Evolutionary conservation across 129 eudicot species (phyloP).

Genomic region (carrot (Daucus carota)): DNA sequence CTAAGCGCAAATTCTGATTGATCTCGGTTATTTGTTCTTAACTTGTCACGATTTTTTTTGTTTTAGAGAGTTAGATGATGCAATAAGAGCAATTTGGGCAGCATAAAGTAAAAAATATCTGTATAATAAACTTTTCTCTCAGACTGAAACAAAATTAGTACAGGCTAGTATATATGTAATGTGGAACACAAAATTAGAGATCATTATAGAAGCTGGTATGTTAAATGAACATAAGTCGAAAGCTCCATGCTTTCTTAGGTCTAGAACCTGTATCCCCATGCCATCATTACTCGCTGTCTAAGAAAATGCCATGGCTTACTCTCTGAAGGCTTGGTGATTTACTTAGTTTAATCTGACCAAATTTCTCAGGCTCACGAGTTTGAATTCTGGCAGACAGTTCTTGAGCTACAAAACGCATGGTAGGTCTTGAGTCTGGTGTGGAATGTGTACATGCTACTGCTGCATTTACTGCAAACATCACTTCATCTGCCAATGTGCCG

Average conservation of each 20-base stretch:
- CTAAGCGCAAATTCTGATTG: no score
- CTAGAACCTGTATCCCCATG: neutral
- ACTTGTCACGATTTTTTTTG: neutral
- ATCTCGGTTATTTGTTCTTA: neutral
- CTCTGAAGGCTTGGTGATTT: slow-evolving; percentile 22
- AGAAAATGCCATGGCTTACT: slow-evolving; percentile 10
- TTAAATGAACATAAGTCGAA: neutral
- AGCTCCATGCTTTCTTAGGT: neutral
- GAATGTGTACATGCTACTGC: slow-evolving; percentile 59
- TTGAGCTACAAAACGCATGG: slow-evolving; percentile 71
- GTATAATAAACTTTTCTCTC: neutral
- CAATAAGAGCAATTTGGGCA: neutral
- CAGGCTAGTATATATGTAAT: neutral
- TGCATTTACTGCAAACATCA: slow-evolving; percentile 39
- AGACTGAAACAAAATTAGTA: neutral
- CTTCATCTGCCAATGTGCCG: slow-evolving; percentile 35
- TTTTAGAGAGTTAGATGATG: neutral
- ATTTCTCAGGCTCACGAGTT: slow-evolving; percentile 24
- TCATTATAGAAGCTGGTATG: neutral
- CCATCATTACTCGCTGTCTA: slow-evolving; percentile 4
- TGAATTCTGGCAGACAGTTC: slow-evolving; percentile 49
- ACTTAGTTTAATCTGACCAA: slow-evolving; percentile 22
- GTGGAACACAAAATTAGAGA: neutral
- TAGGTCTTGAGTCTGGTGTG: slow-evolving; percentile 59
- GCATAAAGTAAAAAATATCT: neutral